phyloP scores from a whole-genome alignment of 192 early-diverging fungal species.

The Coemansia asiatica region DNA sequence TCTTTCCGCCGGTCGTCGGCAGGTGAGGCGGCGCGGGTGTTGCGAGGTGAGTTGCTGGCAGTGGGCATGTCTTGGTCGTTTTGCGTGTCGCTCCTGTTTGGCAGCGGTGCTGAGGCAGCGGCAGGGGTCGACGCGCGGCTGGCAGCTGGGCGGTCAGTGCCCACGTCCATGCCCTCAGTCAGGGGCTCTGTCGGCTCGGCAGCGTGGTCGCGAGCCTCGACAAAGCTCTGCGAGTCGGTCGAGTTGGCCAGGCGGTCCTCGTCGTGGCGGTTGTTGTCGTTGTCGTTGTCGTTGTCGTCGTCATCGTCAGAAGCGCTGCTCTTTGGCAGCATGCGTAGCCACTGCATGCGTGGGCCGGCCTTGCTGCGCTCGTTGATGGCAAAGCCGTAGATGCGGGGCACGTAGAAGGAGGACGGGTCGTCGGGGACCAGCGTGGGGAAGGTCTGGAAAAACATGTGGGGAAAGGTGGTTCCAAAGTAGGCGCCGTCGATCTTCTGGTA shows the following conservation, averaged over 20 bases:
- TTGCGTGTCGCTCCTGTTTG: slow-evolving; percentile 3
- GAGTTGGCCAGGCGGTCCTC: slow-evolving; percentile 16
- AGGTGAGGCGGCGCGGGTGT: slow-evolving; percentile 4
- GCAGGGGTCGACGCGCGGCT: slow-evolving; percentile 29
- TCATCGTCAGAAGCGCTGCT: neutral
- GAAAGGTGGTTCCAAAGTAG: slow-evolving; percentile 95
- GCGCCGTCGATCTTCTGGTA: slow-evolving; percentile 76
- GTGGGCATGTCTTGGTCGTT: slow-evolving; percentile 16
- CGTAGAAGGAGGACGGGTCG: slow-evolving; percentile 63
- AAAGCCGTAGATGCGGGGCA: slow-evolving; percentile 91
- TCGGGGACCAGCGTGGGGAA: slow-evolving; percentile 76
- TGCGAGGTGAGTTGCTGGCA: slow-evolving; percentile 24
- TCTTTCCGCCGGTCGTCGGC: slow-evolving; percentile 31
- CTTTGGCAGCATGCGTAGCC: slow-evolving; percentile 70
- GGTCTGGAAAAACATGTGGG: slow-evolving; percentile 86
- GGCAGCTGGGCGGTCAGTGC: slow-evolving; percentile 66
- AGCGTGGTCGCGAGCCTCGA: slow-evolving; percentile 30
- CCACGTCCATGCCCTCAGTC: slow-evolving; percentile 61
- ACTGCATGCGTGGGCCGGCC: slow-evolving; percentile 86
- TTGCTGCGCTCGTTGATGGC: slow-evolving; percentile 72
- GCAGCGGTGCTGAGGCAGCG: slow-evolving; percentile 1
- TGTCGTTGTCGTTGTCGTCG: slow-evolving; percentile 9
- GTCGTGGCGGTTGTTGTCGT: slow-evolving; percentile 7
- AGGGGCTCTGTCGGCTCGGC: slow-evolving; percentile 31
- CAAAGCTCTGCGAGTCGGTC: slow-evolving; percentile 41